Evolutionary conservation across 495 filamentous ascomycete species (phyloP).

Genomic region (Aspergillus funiculosus): DNA sequence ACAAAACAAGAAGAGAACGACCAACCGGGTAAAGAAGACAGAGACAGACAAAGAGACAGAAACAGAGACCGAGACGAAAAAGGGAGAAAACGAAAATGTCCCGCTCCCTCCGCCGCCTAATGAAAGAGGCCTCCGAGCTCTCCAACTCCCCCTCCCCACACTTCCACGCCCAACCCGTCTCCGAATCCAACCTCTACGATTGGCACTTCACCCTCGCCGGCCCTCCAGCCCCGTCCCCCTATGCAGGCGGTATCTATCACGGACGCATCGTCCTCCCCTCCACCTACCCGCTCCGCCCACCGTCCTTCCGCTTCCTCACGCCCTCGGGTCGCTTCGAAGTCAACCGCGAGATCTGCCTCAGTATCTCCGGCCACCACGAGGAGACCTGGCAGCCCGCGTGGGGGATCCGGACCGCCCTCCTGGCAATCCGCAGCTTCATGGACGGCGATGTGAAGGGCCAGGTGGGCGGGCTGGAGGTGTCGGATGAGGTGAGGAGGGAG

Average conservation of each 20-base stretch:
- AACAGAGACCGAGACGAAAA: slow-evolving; percentile 7
- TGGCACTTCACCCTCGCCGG: slow-evolving; percentile 99
- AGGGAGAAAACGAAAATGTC: slow-evolving; percentile 26
- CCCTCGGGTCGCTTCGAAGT: slow-evolving; percentile 90
- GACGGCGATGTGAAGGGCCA: slow-evolving; percentile 57
- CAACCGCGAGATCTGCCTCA: slow-evolving; percentile 94
- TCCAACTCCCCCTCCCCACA: slow-evolving; percentile 68
- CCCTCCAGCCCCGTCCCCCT: slow-evolving; percentile 74
- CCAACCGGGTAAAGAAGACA: not conserved
- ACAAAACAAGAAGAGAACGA: not conserved
- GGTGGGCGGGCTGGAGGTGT: slow-evolving; percentile 79
- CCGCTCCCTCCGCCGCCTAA: slow-evolving; percentile 47
- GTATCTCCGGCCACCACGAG: slow-evolving; percentile 90
- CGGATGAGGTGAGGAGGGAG: slow-evolving; percentile 52
- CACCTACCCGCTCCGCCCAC: slow-evolving; percentile 82
- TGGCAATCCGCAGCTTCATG: slow-evolving; percentile 51
- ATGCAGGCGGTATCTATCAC: slow-evolving; percentile 81
- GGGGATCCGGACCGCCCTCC: slow-evolving; percentile 67
- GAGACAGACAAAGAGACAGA: slow-evolving; percentile 9
- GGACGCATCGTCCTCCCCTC: slow-evolving; percentile 89
- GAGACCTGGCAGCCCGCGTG: slow-evolving; percentile 98
- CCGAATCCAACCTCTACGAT: slow-evolving; percentile 85
- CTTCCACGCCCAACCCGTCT: slow-evolving; percentile 71
- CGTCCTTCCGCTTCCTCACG: slow-evolving; percentile 89
- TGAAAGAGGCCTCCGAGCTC: slow-evolving; percentile 81